These are phyloP conservation scores for Clavispora vitiphila DNA, from an alignment of 805 yeast genomes.

Conservation along the genomic window DNA sequence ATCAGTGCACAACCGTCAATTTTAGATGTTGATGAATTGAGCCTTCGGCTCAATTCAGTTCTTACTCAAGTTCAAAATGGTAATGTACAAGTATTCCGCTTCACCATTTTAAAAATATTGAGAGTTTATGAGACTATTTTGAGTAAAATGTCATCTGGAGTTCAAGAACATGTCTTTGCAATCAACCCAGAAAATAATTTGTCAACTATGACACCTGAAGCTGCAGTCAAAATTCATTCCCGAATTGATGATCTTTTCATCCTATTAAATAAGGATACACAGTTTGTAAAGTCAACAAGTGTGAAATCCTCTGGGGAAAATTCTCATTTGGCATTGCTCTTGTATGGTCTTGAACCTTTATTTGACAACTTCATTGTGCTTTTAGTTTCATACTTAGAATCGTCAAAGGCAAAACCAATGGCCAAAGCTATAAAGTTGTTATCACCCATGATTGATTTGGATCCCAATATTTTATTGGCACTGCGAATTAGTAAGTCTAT, in stretches of 20 bases:
- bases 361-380: conserved; percentile 43
- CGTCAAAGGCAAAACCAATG: conserved; percentile 25
- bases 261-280: background rate
- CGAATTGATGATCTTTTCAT: conserved; percentile 5
- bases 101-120: background rate
- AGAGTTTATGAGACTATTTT: background rate
- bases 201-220: background rate
- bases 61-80: background rate
- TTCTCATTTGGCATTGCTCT: conserved; percentile 2
- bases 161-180: background rate
- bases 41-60: background rate
- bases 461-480: conserved; percentile 45
- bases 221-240: background rate
- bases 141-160: background rate
- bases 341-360: conserved; percentile 3
- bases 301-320: background rate
- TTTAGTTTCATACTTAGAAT: conserved; percentile 39
- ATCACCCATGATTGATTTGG: conserved; percentile 48
- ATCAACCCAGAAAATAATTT: background rate
- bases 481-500: conserved; percentile 51
- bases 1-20: background rate
- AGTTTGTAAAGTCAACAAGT: too few species aligned
- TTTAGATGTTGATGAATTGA: background rate
- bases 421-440: conserved; percentile 63
- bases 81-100: background rate